Conservation (phyloP, 2,329 filamentous ascomycete genomes). For the Ascocoryne sarcoides region DNA sequence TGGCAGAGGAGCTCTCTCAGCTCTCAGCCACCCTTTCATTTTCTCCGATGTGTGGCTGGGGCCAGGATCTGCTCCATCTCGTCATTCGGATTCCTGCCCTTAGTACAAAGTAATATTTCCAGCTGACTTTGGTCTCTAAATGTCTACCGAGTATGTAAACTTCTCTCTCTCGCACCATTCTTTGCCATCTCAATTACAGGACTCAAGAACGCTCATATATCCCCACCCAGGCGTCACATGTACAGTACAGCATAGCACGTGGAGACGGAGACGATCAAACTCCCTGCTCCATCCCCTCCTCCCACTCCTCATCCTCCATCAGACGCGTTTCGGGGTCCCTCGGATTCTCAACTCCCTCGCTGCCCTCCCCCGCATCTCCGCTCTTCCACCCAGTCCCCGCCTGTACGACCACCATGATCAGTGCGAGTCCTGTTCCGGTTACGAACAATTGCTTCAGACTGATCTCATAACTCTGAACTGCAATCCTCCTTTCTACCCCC, state of each 20-base stretch:
- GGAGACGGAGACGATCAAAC: conserved; percentile 8
- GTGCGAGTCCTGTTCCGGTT: conserved; percentile 39
- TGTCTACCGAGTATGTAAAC: too few species aligned
- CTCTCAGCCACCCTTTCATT: too few species aligned
- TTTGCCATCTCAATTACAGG: too few species aligned
- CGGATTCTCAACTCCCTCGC: not conserved
- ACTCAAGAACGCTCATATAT: too few species aligned
- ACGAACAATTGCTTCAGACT: conserved; percentile 45
- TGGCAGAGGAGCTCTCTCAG: too few species aligned
- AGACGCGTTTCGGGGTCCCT: not conserved
- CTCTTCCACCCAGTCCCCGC: conserved; percentile 48
- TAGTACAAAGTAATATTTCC: too few species aligned
- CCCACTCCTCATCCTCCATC: conserved; percentile 17
- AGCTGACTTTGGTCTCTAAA: too few species aligned
- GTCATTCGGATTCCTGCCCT: too few species aligned
- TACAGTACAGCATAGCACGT: too few species aligned
- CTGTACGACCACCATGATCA: conserved; percentile 42
- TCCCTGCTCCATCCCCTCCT: conserved; percentile 15
- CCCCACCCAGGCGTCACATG: not conserved
- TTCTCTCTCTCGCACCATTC: too few species aligned
- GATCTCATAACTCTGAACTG: conserved; percentile 44
- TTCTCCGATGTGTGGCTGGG: too few species aligned
- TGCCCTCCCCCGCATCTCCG: conserved; percentile 11
- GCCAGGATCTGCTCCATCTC: too few species aligned
- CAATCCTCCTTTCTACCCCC: conserved; percentile 41